Percentiles rank a stretch among this genome's conserved stretches.
These are phyloP conservation scores for Epithemia pelagica DNA, from an alignment of 108 stramenopile genomes.

Conservation along the genomic window DNA sequence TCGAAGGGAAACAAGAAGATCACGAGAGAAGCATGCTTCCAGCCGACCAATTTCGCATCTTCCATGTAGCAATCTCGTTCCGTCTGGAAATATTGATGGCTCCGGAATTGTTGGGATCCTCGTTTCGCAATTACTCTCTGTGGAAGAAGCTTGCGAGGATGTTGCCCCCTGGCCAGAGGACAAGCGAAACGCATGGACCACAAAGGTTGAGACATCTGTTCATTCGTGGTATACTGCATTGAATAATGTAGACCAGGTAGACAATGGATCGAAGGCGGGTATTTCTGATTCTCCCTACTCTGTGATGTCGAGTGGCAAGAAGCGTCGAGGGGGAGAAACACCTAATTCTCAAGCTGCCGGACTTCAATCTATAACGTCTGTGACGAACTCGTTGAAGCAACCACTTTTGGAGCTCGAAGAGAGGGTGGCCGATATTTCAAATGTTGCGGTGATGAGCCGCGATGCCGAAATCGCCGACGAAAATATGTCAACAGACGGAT, in stretches of 20 bases:
- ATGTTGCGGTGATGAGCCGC: constrained; percentile 47
- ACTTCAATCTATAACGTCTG: constrained; percentile 1
- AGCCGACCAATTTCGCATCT: constrained; percentile 4
- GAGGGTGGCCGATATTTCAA: constrained; percentile 46
- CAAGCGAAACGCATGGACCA: constrained; percentile 47
- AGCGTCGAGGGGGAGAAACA: neutral
- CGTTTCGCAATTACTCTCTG: constrained; percentile 44
- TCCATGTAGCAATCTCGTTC: constrained; percentile 27
- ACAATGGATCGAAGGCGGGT: neutral
- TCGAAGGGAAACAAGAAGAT: constrained; percentile 11
- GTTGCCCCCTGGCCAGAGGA: constrained; percentile 52
- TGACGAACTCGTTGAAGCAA: constrained; percentile 12
- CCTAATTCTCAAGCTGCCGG: neutral
- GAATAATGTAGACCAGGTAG: too few species aligned
- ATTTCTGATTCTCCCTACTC: too few species aligned
- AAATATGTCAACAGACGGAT: constrained; percentile 49
- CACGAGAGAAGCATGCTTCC: neutral
- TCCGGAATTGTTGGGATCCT: constrained; percentile 55
- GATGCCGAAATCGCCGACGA: constrained; percentile 65
- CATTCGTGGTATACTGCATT: constrained; percentile 56
- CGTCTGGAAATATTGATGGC: constrained; percentile 43
- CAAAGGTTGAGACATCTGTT: constrained; percentile 42
- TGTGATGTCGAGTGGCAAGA: neutral
- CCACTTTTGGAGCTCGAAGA: constrained; percentile 44
- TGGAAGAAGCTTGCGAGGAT: constrained; percentile 56